Evolutionary conservation across 1,284 basidiomycete genomes (phyloP).

Genomic region (Tilletia setariae): DNA sequence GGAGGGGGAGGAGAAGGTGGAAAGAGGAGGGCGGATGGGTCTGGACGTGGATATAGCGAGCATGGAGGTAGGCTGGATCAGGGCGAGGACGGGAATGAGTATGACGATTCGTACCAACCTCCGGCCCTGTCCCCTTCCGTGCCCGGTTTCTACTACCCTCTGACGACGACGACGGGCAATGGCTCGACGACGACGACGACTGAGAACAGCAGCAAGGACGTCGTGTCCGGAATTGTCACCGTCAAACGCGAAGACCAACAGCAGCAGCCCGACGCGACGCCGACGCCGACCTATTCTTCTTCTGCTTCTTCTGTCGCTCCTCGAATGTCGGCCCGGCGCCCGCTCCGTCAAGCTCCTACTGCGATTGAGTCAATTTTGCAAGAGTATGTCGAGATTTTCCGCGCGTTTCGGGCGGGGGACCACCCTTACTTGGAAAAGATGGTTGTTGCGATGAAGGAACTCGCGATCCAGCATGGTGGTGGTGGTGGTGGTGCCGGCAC

Average conservation of each 20-base stretch:
- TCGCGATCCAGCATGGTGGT: constrained; percentile 5
- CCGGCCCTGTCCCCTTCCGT: constrained; percentile 7
- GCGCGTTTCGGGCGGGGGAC: constrained; percentile 34
- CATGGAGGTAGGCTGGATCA: background rate
- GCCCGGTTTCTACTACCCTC: background rate
- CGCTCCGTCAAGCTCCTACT: constrained; percentile 14
- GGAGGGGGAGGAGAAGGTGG: background rate
- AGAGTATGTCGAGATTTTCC: constrained; percentile 40
- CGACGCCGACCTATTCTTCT: background rate
- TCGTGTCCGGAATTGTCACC: background rate
- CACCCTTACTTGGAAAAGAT: constrained; percentile 35
- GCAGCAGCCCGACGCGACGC: background rate
- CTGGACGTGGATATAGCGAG: background rate
- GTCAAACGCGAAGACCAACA: constrained; percentile 17
- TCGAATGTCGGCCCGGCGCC: background rate
- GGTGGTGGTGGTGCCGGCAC: too few relatives aligned
- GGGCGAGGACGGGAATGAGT: background rate
- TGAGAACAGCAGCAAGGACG: too few relatives aligned
- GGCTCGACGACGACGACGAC: background rate
- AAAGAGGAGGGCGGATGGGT: background rate
- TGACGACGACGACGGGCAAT: background rate
- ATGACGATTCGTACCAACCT: background rate
- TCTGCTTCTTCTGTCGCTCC: too few relatives aligned
- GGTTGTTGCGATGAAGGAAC: constrained; percentile 37
- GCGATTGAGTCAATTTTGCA: constrained; percentile 39